phyloP scores from a whole-genome alignment of 768 basidiomycete species.

The Hirschioporus abietinus region DNA sequence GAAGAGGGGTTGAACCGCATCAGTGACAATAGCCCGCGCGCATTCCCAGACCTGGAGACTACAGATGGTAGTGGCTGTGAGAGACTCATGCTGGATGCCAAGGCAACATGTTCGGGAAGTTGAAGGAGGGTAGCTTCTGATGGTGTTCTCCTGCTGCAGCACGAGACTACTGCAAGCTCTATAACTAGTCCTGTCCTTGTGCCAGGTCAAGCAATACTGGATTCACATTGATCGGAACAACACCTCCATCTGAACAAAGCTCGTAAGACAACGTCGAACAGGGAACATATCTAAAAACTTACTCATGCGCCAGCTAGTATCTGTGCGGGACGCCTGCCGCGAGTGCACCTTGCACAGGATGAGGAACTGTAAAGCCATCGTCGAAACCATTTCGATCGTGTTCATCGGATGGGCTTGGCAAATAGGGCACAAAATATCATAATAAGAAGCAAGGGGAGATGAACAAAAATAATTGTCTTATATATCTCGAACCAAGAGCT shows the following conservation, averaged over 20 bases:
- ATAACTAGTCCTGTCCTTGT: slow-evolving; percentile 93
- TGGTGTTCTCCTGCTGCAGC: slow-evolving; percentile 95
- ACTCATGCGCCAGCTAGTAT: slow-evolving; percentile 90
- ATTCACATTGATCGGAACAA: slow-evolving; percentile 57
- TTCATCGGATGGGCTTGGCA: slow-evolving; percentile 35
- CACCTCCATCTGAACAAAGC: slow-evolving; percentile 59
- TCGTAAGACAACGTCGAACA: slow-evolving; percentile 12
- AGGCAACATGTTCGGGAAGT: slow-evolving; percentile 96
- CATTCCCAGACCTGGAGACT: too few species aligned
- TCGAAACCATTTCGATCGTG: slow-evolving; percentile 77
- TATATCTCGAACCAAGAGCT: too few species aligned
- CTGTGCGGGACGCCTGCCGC: slow-evolving; percentile 67
- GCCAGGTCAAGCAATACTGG: slow-evolving; percentile 74
- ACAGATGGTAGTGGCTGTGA: too few species aligned
- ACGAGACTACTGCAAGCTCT: slow-evolving; percentile 94
- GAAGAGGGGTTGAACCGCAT: too few species aligned
- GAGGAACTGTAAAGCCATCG: slow-evolving; percentile 61
- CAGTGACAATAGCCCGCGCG: too few species aligned
- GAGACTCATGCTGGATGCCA: slow-evolving; percentile 96
- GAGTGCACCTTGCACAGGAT: slow-evolving; percentile 61
- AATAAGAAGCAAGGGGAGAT: too few species aligned
- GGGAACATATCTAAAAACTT: slow-evolving; percentile 27
- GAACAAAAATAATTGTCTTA: too few species aligned
- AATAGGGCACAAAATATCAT: too few species aligned
- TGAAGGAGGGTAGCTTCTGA: slow-evolving; percentile 96